phyloP scores from a whole-genome alignment of 2,329 filamentous ascomycete species.

The Colletotrichum costaricense region DNA sequence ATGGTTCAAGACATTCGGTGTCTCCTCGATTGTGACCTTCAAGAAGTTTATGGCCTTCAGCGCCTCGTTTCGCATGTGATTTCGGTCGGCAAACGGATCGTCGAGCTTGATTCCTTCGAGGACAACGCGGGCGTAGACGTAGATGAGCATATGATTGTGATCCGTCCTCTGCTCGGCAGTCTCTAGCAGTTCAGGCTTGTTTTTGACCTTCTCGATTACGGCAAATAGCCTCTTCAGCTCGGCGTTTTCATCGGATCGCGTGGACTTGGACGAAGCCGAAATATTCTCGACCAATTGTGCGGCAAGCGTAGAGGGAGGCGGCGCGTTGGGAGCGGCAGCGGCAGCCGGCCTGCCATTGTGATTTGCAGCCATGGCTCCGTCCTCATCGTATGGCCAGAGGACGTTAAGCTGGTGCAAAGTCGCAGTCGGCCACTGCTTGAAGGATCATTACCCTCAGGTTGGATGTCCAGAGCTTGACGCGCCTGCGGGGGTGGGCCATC shows the following conservation, averaged over 20 bases:
- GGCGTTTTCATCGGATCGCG: conserved; percentile 73
- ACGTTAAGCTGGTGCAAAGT: not conserved
- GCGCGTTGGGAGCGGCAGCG: conserved; percentile 47
- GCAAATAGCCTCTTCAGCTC: conserved; percentile 79
- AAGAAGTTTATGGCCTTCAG: conserved; percentile 83
- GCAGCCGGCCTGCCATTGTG: conserved; percentile 29
- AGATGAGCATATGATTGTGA: conserved; percentile 87
- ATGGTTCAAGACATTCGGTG: conserved; percentile 73
- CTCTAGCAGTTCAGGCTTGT: conserved; percentile 65
- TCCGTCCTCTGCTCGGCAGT: conserved; percentile 73
- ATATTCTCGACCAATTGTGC: conserved; percentile 89
- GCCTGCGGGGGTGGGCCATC: conserved; percentile 11
- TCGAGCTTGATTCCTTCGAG: conserved; percentile 76
- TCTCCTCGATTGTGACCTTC: conserved; percentile 78
- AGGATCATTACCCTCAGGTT: not conserved
- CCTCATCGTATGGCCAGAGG: conserved; percentile 7
- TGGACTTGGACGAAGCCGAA: conserved; percentile 71
- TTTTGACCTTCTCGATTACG: conserved; percentile 66
- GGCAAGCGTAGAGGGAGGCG: conserved; percentile 85
- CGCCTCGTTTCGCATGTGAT: conserved; percentile 68
- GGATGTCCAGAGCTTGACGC: conserved; percentile 5
- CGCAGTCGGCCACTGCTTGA: not conserved
- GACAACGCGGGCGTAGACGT: conserved; percentile 83
- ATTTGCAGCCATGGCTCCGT: conserved; percentile 29
- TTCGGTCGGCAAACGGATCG: conserved; percentile 72